A percentile compares a stretch with the other conserved stretches of the same genome.
Evolutionary conservation across 768 basidiomycete species (phyloP).

Genomic region (Epithele typhae): DNA sequence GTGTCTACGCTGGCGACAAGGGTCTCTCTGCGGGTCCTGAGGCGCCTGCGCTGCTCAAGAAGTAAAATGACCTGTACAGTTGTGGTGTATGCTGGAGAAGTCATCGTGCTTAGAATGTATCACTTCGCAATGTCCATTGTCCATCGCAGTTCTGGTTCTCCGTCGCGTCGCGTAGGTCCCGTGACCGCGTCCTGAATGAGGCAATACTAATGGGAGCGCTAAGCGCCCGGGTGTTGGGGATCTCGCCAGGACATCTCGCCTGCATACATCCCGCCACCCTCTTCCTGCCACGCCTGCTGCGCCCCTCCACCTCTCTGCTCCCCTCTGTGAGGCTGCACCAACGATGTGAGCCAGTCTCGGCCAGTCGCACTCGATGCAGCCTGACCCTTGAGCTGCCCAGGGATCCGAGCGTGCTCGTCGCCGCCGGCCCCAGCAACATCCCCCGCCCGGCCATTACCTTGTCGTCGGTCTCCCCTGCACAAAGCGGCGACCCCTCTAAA

Average conservation of each 20-base stretch:
- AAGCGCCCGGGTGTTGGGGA: not conserved
- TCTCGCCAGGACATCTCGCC: not conserved
- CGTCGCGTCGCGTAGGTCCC: slow-evolving; percentile 10
- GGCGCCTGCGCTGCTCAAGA: slow-evolving; percentile 70
- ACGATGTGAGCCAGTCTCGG: no score
- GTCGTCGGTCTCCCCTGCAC: not conserved
- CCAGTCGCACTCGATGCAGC: not conserved
- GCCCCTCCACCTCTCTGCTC: no score
- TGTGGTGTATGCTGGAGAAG: slow-evolving; percentile 12
- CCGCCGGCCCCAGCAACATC: slow-evolving; percentile 9
- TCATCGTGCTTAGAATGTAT: slow-evolving; percentile 13
- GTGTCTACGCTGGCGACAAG: slow-evolving; percentile 69
- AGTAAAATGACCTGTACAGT: slow-evolving; percentile 15
- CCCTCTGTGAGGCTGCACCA: no score
- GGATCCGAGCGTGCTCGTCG: not conserved
- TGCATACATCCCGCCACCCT: not conserved
- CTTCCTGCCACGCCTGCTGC: not conserved
- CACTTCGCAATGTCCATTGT: slow-evolving; percentile 3
- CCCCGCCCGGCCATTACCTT: not conserved
- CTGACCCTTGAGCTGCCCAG: not conserved
- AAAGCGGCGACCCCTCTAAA: no score
- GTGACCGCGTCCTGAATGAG: slow-evolving; percentile 7
- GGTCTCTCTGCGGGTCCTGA: slow-evolving; percentile 75
- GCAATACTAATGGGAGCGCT: not conserved
- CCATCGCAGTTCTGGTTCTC: not conserved